These are phyloP conservation scores for Pichia sp. DNA, from an alignment of 1,139 yeast genomes.

Conservation along the genomic window DNA sequence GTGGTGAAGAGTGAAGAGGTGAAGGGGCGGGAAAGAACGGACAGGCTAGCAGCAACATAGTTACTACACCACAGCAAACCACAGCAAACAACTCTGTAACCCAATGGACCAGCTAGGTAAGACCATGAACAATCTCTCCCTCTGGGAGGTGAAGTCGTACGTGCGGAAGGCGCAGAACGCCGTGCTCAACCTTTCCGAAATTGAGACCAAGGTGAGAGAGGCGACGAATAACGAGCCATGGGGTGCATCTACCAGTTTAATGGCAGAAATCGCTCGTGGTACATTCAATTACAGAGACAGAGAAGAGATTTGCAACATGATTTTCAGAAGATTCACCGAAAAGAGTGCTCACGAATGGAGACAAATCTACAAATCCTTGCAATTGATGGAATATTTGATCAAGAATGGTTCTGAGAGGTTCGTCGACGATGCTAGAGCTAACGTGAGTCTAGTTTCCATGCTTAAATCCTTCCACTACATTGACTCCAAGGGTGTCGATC, in stretches of 20 bases:
- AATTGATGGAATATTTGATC: constrained; percentile 80
- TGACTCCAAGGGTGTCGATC: constrained; percentile 92
- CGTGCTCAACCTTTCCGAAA: constrained; percentile 89
- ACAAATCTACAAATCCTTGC: constrained; percentile 91
- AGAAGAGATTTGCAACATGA: constrained; percentile 48
- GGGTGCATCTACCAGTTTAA: constrained; percentile 93
- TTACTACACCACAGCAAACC: not conserved
- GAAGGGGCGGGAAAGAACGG: not conserved
- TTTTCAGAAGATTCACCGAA: constrained; percentile 22
- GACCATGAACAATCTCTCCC: constrained; percentile 71
- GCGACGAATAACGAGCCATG: constrained; percentile 99
- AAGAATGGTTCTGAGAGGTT: constrained; percentile 93
- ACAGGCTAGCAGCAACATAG: not conserved
- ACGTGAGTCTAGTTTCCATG: constrained; percentile 77
- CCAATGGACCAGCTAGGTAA: constrained; percentile 42
- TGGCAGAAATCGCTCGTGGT: constrained; percentile 94
- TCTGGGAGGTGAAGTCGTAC: constrained; percentile 95
- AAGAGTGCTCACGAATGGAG: constrained; percentile 98
- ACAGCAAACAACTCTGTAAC: too few species aligned
- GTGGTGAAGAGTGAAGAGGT: not conserved
- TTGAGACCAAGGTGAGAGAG: constrained; percentile 94
- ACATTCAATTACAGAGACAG: constrained; percentile 83
- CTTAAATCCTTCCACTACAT: constrained; percentile 89
- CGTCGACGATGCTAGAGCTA: constrained; percentile 89
- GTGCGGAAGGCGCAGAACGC: constrained; percentile 98